Evolutionary conservation across 2,329 filamentous ascomycete genomes (phyloP).

Genomic region (Trichoderma oligosporum): DNA sequence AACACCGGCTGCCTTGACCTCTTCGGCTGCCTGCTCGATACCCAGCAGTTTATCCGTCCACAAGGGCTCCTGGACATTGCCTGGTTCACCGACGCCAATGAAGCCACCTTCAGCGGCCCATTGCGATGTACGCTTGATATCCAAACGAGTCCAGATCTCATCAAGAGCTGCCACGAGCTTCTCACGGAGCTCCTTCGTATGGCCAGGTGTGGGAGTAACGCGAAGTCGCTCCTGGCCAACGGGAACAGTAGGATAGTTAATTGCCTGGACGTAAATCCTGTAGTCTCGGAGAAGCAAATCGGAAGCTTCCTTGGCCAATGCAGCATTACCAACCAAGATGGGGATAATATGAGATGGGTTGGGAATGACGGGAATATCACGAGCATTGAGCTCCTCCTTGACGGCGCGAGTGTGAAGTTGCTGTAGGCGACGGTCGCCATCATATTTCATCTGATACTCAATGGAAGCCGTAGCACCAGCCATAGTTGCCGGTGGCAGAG

Average conservation of each 20-base stretch:
- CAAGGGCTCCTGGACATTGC: conserved; percentile 63
- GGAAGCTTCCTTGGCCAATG: conserved; percentile 84
- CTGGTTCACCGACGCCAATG: conserved; percentile 81
- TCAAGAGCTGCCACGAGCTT: conserved; percentile 81
- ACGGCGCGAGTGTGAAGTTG: conserved; percentile 95
- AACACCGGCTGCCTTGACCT: conserved; percentile 50
- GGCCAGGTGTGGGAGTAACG: conserved; percentile 92
- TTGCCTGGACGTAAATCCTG: conserved; percentile 94
- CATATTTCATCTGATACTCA: conserved; percentile 83
- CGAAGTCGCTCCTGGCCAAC: conserved; percentile 96
- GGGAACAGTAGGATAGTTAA: conserved; percentile 98
- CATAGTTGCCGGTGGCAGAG: conserved; percentile 93
- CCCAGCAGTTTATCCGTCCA: conserved; percentile 91
- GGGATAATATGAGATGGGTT: conserved; percentile 97
- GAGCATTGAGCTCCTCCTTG: conserved; percentile 73
- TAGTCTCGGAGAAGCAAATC: conserved; percentile 88
- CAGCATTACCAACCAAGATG: conserved; percentile 88
- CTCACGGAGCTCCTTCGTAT: conserved; percentile 78
- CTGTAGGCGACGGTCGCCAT: conserved; percentile 84
- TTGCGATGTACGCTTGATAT: conserved; percentile 87
- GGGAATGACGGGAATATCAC: conserved; percentile 92
- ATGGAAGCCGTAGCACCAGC: conserved; percentile 88
- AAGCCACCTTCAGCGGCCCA: conserved; percentile 92
- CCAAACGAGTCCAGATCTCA: conserved; percentile 80
- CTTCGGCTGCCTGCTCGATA: conserved; percentile 61